phyloP scores from a whole-genome alignment of 148 eudicot species.

The Rhododendron griersonianum region DNA sequence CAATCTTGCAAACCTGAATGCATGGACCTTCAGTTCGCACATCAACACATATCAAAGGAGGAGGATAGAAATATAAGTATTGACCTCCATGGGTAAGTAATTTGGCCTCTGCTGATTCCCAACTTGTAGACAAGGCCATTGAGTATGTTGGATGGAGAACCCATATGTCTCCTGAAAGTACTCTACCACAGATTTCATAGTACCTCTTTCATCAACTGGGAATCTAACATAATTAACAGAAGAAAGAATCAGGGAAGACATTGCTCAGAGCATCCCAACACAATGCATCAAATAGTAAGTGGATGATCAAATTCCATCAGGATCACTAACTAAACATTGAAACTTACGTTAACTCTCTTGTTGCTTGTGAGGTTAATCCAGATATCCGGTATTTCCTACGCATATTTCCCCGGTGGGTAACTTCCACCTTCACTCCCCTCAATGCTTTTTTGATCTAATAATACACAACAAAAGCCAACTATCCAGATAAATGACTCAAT shows the following conservation, averaged over 20 bases:
- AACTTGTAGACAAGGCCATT: conserved; percentile 86
- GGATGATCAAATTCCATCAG: neutral
- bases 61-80: neutral
- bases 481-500: neutral
- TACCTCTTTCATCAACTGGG: conserved; percentile 75
- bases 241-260: neutral
- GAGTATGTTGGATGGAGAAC: conserved; percentile 60
- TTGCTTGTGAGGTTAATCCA: conserved; percentile 75
- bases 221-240: conserved; percentile 31
- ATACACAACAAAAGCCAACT: neutral
- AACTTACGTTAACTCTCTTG: conserved; percentile 67
- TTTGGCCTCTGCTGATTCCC: conserved; percentile 76
- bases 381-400: conserved; percentile 70
- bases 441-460: conserved; percentile 76
- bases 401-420: conserved; percentile 68
- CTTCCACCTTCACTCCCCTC: conserved; percentile 77
- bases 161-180: conserved; percentile 79
- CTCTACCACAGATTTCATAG: conserved; percentile 77
- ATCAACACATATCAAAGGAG: neutral
- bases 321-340: neutral
- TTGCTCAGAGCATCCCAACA: neutral
- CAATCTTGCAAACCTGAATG: conserved; percentile 76
- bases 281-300: neutral
- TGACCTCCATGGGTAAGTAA: conserved; percentile 91
- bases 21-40: neutral